These are phyloP conservation scores for Eremomyces bilateralis DNA, from an alignment of 495 filamentous ascomycete species.

Conservation along the genomic window DNA sequence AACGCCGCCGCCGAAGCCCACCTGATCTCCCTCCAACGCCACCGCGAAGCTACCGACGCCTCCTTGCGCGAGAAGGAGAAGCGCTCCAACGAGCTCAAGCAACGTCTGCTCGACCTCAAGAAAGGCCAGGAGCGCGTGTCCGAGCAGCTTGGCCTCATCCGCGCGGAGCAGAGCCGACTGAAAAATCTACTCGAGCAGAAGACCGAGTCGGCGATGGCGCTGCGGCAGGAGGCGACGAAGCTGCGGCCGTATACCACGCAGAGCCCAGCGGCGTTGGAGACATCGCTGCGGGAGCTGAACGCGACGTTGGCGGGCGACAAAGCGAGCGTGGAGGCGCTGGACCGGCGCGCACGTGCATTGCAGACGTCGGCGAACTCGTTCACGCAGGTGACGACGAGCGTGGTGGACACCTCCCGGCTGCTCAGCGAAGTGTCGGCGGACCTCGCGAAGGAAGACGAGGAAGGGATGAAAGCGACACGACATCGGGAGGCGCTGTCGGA, in stretches of 20 bases:
- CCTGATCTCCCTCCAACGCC: constrained; percentile 59
- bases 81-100: constrained; percentile 68
- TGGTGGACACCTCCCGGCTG: constrained; percentile 64
- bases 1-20: constrained; percentile 69
- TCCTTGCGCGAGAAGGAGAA: constrained; percentile 60
- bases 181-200: constrained; percentile 59
- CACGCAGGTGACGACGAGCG: constrained; percentile 57
- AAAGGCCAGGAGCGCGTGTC: constrained; percentile 58
- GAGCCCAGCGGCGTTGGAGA: constrained; percentile 60
- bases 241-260: constrained; percentile 80
- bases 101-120: constrained; percentile 51
- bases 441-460: constrained; percentile 75
- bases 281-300: constrained; percentile 58
- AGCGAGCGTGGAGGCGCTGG: constrained; percentile 62
- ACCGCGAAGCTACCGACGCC: constrained; percentile 52
- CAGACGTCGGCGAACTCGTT: constrained; percentile 86
- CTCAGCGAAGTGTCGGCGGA: constrained; percentile 72
- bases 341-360: constrained; percentile 66
- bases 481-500: constrained; percentile 77
- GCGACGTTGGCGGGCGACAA: constrained; percentile 57
- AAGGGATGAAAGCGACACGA: constrained; percentile 48
- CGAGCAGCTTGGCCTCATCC: constrained; percentile 52
- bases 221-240: constrained; percentile 61
- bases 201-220: constrained; percentile 35
- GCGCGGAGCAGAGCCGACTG: constrained; percentile 46